A percentile compares a stretch with the other conserved stretches of the same genome.
These are phyloP conservation scores for Clohesyomyces aquaticus DNA, from an alignment of 495 filamentous ascomycete genomes.

Conservation along the genomic window DNA sequence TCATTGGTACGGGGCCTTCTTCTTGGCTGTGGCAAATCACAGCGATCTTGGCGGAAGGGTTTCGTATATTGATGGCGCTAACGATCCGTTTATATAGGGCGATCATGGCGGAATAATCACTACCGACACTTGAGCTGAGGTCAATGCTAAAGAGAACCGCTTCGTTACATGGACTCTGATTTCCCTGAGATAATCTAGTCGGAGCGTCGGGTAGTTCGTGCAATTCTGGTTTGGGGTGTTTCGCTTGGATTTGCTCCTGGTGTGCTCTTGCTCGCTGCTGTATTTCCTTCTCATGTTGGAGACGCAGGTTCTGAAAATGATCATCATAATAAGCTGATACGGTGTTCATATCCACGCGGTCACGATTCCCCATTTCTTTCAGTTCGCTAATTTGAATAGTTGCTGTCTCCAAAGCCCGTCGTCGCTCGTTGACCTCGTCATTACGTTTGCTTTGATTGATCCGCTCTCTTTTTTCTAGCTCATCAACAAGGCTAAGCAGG, in stretches of 20 bases:
- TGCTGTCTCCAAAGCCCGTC: conserved; percentile 9
- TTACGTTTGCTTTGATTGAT: conserved; percentile 5
- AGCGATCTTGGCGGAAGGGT: conserved; percentile 6
- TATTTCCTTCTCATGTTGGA: conserved; percentile 7
- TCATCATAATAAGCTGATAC: conserved; percentile 2
- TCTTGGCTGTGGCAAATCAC: conserved; percentile 5
- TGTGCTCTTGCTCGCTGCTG: conserved; percentile 1
- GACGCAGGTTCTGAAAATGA: conserved; percentile 2
- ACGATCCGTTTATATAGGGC: conserved; percentile 8
- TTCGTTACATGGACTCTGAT: conserved; percentile 1
- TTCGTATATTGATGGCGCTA: conserved; percentile 6
- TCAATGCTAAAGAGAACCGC: conserved; percentile 8
- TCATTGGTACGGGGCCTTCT: not conserved
- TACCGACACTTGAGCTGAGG: conserved; percentile 9
- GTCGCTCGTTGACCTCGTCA: not conserved
- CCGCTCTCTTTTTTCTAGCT: not conserved
- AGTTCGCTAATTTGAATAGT: not conserved
- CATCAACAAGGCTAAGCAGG: conserved; percentile 6
- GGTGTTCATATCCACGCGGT: not conserved
- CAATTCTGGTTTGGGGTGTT: no score
- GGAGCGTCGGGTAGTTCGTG: no score
- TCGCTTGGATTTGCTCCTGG: no score
- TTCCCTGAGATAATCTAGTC: not conserved
- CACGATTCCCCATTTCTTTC: conserved; percentile 7
- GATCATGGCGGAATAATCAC: conserved; percentile 8